Evolutionary conservation across 1,284 basidiomycete genomes (phyloP).

Genomic region (Xerocomus minutiporus): DNA sequence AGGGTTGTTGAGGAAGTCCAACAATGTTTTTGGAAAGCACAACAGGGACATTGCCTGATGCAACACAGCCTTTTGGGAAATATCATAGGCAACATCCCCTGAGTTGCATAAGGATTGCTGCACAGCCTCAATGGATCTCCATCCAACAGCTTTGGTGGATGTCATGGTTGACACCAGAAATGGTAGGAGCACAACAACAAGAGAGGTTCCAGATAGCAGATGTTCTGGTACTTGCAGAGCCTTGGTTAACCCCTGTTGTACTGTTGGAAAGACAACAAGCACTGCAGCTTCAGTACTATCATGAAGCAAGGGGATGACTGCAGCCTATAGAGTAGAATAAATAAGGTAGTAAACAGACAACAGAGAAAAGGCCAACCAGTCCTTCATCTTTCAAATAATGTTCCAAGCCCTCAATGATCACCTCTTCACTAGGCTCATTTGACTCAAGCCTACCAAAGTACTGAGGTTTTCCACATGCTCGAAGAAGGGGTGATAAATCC

Average conservation of each 20-base stretch:
- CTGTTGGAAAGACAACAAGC: constrained; percentile 44
- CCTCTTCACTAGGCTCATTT: constrained; percentile 37
- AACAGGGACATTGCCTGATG: constrained; percentile 25
- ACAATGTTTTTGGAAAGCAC: constrained; percentile 24
- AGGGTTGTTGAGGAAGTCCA: constrained; percentile 26
- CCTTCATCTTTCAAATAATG: constrained; percentile 43
- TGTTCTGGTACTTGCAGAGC: constrained; percentile 33
- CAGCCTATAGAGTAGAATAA: constrained; percentile 39
- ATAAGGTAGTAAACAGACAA: not conserved
- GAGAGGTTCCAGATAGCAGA: constrained; percentile 7
- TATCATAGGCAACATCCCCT: constrained; percentile 1
- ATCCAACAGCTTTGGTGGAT: constrained; percentile 14
- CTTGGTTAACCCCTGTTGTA: constrained; percentile 23
- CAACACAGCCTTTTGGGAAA: constrained; percentile 10
- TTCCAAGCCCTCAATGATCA: constrained; percentile 41
- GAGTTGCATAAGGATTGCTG: constrained; percentile 4
- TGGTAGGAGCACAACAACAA: constrained; percentile 30
- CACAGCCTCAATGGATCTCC: constrained; percentile 14
- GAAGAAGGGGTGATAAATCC: constrained; percentile 44
- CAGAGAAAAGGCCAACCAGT: constrained; percentile 35
- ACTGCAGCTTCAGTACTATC: constrained; percentile 41
- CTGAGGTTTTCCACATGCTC: constrained; percentile 44
- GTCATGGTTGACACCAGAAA: constrained; percentile 16
- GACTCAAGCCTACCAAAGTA: constrained; percentile 49
- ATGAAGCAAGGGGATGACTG: constrained; percentile 44